Evolutionary conservation across 805 yeast genomes (phyloP).

Genomic region (Cyberlindnera bimundalis): DNA sequence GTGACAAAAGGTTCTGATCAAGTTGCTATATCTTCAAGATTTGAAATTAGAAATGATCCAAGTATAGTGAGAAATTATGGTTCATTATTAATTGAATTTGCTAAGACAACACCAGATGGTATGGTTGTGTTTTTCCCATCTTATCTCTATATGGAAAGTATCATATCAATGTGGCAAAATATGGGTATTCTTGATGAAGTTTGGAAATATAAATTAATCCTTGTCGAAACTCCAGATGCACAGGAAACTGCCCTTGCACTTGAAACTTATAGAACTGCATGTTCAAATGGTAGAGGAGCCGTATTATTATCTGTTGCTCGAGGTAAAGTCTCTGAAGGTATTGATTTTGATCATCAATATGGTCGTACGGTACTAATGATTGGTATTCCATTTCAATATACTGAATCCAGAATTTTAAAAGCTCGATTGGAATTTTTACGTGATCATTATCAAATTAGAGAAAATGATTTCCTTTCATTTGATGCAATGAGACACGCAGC

Average conservation of each 20-base stretch:
- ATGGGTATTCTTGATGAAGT: slow-evolving; percentile 98
- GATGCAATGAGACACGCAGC: slow-evolving; percentile 99
- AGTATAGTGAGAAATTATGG: slow-evolving; percentile 97
- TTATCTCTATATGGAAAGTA: slow-evolving; percentile 95
- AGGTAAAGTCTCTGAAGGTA: slow-evolving; percentile 98
- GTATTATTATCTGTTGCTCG: slow-evolving; percentile 95
- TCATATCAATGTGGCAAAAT: slow-evolving; percentile 97
- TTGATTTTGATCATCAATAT: slow-evolving; percentile 97
- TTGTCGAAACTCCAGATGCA: slow-evolving; percentile 98
- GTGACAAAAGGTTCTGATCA: slow-evolving; percentile 98
- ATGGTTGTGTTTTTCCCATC: slow-evolving; percentile 97
- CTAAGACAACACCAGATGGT: slow-evolving; percentile 97
- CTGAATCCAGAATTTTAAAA: slow-evolving; percentile 92
- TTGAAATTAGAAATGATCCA: slow-evolving; percentile 96
- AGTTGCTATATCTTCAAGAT: slow-evolving; percentile 92
- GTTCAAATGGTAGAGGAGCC: slow-evolving; percentile 97
- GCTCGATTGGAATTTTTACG: slow-evolving; percentile 92
- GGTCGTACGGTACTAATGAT: slow-evolving; percentile 98
- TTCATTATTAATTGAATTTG: slow-evolving; percentile 82
- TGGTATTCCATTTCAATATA: slow-evolving; percentile 98
- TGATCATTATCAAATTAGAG: slow-evolving; percentile 89
- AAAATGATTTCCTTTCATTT: slow-evolving; percentile 91
- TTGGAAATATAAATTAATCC: slow-evolving; percentile 92
- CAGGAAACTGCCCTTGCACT: slow-evolving; percentile 95
- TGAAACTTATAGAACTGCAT: slow-evolving; percentile 94